Conservation (phyloP, 2,329 filamentous ascomycete species). For the Hymenoscyphus fructigenus region DNA sequence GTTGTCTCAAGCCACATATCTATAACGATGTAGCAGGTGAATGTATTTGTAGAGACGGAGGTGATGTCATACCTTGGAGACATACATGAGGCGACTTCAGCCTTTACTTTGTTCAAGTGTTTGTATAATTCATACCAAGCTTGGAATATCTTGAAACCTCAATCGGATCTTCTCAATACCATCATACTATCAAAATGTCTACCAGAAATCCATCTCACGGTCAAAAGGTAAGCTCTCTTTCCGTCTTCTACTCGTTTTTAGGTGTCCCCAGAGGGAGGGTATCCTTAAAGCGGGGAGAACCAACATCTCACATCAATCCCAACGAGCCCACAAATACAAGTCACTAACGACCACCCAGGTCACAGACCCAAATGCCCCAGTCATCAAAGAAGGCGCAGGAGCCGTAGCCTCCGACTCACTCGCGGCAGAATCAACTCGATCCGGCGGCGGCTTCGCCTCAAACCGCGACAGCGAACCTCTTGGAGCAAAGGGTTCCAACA, state of each 20-base stretch:
- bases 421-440: slow-evolving; percentile 67
- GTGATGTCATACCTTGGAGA: not conserved
- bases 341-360: slow-evolving; percentile 40
- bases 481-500: slow-evolving; percentile 50
- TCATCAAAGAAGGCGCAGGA: slow-evolving; percentile 60
- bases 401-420: slow-evolving; percentile 67
- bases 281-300: not conserved
- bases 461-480: slow-evolving; percentile 55
- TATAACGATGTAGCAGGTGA: no score
- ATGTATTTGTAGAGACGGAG: not conserved
- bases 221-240: slow-evolving; percentile 23
- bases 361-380: slow-evolving; percentile 48
- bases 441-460: slow-evolving; percentile 58
- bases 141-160: not conserved
- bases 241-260: not conserved
- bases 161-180: not conserved
- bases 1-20: slow-evolving; percentile 4
- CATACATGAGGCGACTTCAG: not conserved
- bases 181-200: slow-evolving; percentile 33
- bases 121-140: not conserved
- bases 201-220: slow-evolving; percentile 25
- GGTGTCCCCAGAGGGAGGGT: not conserved
- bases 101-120: not conserved
- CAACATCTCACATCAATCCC: no score
- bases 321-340: not conserved